Evolutionary conservation across 2,329 filamentous ascomycete genomes (phyloP), one percentile per base, ranked within the genome.

Genomic region (Venturia carpophila): DNA sequence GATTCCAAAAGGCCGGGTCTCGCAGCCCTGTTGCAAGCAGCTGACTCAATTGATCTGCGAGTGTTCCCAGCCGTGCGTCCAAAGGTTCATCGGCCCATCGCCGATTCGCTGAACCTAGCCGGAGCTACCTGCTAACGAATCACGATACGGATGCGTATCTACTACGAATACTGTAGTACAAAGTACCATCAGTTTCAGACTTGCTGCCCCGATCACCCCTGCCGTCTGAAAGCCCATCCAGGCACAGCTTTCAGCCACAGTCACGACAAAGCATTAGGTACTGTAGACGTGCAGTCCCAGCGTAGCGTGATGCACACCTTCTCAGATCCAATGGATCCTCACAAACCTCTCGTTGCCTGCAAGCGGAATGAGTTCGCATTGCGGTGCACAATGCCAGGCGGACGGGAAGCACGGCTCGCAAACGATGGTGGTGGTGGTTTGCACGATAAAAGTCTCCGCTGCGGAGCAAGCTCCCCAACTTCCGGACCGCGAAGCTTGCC

Each of bases 131-230:
- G 60, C 17, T 10, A 42, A 27, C 60, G 42, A 61, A 61, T 61
- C 60, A 61, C 15, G 43, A 43, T 9, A n/a, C 60, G 11, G 15
- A 4, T 42, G 5, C 34, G 24, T 37, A 4, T 3, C 41, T 41
- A 42, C n/a, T n/a, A n/a, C n/a, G n/a, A n/a, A n/a, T n/a, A n/a
- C n/a, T n/a, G n/a, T n/a, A n/a, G n/a, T n/a, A n/a, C n/a, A n/a
- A n/a, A n/a, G n/a, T n/a, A n/a, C n/a, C 15, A 41, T 60, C 39
- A 15, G 37, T 42, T 61, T 45, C 37, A 61, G 60, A n/a, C 24
- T 45, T 27, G 34, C 30, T 17, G 60, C 60, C 60, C 43, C 60
- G 60, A 43, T 61, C 15, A 5, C 60, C 60, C 60, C 24, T 61
- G 60, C n/a, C 39, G 15, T 39, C 39, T 61, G 15, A 41, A 3